Evolutionary conservation across 1,139 yeast genomes (phyloP), one percentile per base, ranked within the genome.

Genomic region (Lodderomyces elongisporus): DNA sequence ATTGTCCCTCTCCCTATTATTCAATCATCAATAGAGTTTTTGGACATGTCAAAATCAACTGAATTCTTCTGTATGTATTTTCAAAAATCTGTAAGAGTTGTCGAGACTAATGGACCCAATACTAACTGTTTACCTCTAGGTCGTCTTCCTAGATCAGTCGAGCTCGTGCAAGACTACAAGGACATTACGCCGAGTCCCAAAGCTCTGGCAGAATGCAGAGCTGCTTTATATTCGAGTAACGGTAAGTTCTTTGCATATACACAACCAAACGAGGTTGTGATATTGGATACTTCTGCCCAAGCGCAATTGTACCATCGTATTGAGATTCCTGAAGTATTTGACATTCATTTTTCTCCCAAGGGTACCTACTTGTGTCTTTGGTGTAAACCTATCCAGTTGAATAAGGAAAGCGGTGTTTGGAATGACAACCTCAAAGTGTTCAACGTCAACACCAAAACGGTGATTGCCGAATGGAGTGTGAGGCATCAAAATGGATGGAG

Each of bases 401-500:
- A 74, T 47, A 64, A 59, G 41, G 79, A 76, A 51, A 61, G 73
- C 52, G 88, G 89, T 22, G 79, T 83, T 49, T 81, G 79, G 76
- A 65, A 60, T 36, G 78, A 85, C 43, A 89, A 89, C 58, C 85
- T 89, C 45, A 77, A 79, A 51, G 72, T 91, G 39, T 87, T 84
- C 75, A 70, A 74, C 44, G 62, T 78, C 35, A 55, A 60, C 27
- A 52, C 58, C 27, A 54, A 74, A 27, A 63, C 70, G 34, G 68
- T 78, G 31, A 62, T 78, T 32, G 77, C 73, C 45, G 76, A 78
- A 45, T 89, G 85, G 71, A 68, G 84, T 35, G 84, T 85, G 44
- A 85, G 83, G 58, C 79, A 79, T 38, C 96, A 91, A 63, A 77
- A 77, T 40, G 93, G 91, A 20, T 89, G 98, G 96, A 79, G 78